Base-by-base conservation (phyloP, 1,284 basidiomycete genomes). In the Cutaneotrichosporon cavernicola region DNA sequence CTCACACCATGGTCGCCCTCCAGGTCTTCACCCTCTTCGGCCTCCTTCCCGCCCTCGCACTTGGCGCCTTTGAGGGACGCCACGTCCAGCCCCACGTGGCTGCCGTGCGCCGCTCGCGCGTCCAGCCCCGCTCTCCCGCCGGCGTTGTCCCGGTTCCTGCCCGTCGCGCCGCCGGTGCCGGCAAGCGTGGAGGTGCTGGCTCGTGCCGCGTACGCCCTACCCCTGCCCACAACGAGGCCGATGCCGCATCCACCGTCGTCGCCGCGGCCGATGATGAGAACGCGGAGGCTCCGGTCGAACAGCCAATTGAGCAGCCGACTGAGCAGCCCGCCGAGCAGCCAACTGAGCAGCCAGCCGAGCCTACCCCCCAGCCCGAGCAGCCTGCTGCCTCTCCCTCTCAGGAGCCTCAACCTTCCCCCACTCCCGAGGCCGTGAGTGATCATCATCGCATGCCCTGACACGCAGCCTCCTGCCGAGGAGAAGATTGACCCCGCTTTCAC, bases 21-120 rank as follows among this genome's bases (percentile, higher is more conserved):
- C 65, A 70, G 58, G 26, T 70, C 63, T 65, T 70, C 53, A 40
- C 75, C 61, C 63, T 76, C 51, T 65, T 70, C 51, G 61, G 71
- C 34, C 57, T 74, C 55, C 69, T 76, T 10, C 75, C 74, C 10
- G 68, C 74, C 38, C 65, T 77, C 46, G 66, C 66, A 0, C 38
- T 69, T 18, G 67, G 47, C 11, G 60, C 52, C 46, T 31, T 61
- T 8, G 59, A 61, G 36, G 62, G 62, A 2, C 47, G 51, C 13
- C 65, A 66, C 53, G 58, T 62, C 43, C 68, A 65, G 55, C 40
- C 62, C n/a, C 65, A 63, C 56, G 64, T 65, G 43, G 66, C 69
- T 11, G 64, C 70, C 22, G 70, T 72, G 56, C 32, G 43, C 31
- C 58, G 58, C 58, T 50, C 49, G 22, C 52, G 52, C 52, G 49